Conservation (phyloP, 352 stramenopile species). For the Globisporangium acanthophoron region DNA sequence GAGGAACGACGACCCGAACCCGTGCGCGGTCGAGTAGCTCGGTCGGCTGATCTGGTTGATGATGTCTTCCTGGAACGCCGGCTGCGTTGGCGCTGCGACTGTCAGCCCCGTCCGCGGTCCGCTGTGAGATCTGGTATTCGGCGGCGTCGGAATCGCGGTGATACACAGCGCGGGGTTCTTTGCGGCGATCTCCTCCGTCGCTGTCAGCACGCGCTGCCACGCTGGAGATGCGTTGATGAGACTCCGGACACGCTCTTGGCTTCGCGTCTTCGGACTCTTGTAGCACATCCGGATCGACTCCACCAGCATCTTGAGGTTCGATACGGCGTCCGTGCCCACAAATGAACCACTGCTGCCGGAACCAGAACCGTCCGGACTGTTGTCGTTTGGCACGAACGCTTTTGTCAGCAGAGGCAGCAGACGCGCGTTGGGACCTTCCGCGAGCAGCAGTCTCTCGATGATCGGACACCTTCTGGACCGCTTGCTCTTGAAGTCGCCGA, state of each 20-base stretch:
- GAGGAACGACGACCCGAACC: slow-evolving; percentile 84
- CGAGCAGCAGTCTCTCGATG: slow-evolving; percentile 57
- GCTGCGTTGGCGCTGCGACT: slow-evolving; percentile 31
- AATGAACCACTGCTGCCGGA: slow-evolving; percentile 8
- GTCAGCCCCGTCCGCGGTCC: slow-evolving; percentile 7
- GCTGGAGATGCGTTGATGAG: slow-evolving; percentile 40
- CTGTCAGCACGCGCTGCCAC: slow-evolving; percentile 53
- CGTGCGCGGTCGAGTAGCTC: slow-evolving; percentile 75
- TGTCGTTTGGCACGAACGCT: slow-evolving; percentile 24
- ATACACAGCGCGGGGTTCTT: slow-evolving; percentile 54
- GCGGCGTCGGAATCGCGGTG: slow-evolving; percentile 38
- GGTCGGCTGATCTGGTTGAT: slow-evolving; percentile 85
- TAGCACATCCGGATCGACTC: slow-evolving; percentile 75
- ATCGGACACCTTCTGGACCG: slow-evolving; percentile 76
- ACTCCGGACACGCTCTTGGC: slow-evolving; percentile 59
- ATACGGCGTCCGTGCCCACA: slow-evolving; percentile 57
- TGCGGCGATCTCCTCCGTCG: slow-evolving; percentile 39
- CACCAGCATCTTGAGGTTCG: slow-evolving; percentile 81
- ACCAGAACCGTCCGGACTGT: background rate
- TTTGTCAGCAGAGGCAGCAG: slow-evolving; percentile 56
- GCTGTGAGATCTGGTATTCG: slow-evolving; percentile 18
- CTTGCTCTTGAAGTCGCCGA: slow-evolving; percentile 86
- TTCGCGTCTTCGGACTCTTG: slow-evolving; percentile 63
- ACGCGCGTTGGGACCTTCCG: slow-evolving; percentile 42
- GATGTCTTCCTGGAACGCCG: slow-evolving; percentile 83